Percentiles rank a stretch among this genome's conserved stretches.
Evolutionary conservation across 2,329 filamentous ascomycete genomes (phyloP).

Genomic region (Westerdykella aurantiaca): DNA sequence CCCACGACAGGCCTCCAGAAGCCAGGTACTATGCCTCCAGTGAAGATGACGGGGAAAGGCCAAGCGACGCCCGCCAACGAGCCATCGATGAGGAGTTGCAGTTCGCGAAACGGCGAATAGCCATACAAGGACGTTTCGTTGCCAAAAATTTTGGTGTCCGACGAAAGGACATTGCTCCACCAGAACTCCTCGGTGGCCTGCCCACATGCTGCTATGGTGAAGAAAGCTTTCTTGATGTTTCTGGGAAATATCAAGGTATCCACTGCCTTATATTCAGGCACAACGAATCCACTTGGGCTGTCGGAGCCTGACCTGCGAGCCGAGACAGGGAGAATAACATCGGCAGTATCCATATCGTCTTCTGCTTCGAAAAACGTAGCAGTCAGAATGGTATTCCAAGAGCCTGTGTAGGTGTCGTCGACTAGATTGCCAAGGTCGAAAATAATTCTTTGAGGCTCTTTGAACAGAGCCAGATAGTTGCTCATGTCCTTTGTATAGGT

Average conservation of each 20-base stretch:
- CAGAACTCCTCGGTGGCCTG: conserved; percentile 77
- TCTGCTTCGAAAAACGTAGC: conserved; percentile 61
- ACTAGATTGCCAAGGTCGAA: conserved; percentile 72
- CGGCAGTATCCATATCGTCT: conserved; percentile 46
- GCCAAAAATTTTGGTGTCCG: conserved; percentile 55
- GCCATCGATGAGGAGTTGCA: conserved; percentile 70
- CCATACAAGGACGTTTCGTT: conserved; percentile 56
- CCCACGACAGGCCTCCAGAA: conserved; percentile 75
- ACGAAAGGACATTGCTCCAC: conserved; percentile 71
- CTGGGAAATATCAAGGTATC: conserved; percentile 58
- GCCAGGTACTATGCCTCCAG: conserved; percentile 69
- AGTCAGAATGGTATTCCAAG: conserved; percentile 68
- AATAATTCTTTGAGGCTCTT: conserved; percentile 63
- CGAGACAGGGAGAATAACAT: conserved; percentile 62
- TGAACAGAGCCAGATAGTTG: conserved; percentile 63
- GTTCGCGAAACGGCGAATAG: conserved; percentile 68
- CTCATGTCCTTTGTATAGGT: conserved; percentile 76
- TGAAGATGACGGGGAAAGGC: conserved; percentile 80
- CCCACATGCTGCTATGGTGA: conserved; percentile 71
- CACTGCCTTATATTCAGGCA: conserved; percentile 58
- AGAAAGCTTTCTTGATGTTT: conserved; percentile 63
- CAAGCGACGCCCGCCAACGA: conserved; percentile 67
- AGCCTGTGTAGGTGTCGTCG: conserved; percentile 63
- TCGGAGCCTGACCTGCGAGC: conserved; percentile 47
- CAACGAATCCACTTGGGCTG: conserved; percentile 59